These are phyloP conservation scores for Heliocybe sulcata DNA, from an alignment of 1,284 basidiomycete species.

Conservation along the genomic window DNA sequence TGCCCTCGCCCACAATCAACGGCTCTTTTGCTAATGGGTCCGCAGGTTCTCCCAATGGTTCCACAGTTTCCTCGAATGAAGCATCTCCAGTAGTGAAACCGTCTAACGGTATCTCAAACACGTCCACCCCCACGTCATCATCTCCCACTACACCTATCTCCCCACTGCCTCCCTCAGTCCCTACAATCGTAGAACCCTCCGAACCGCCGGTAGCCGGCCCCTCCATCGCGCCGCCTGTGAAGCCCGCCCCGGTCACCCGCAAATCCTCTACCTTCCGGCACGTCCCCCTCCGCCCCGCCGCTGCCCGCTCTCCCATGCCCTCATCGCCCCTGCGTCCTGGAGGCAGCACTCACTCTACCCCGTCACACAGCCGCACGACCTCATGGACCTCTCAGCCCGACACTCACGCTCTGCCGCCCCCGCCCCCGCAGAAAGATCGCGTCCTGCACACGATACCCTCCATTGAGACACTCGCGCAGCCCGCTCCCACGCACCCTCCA, in stretches of 20 bases:
- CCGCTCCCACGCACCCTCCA: slow-evolving; percentile 2
- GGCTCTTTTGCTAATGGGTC: neutral
- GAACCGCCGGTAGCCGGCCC: slow-evolving; percentile 15
- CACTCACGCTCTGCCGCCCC: neutral
- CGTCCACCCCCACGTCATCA: neutral
- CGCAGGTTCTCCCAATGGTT: neutral
- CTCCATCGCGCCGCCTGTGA: slow-evolving; percentile 6
- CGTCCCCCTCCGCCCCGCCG: slow-evolving; percentile 2
- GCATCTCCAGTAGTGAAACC: neutral
- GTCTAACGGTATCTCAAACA: neutral
- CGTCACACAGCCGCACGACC: slow-evolving; percentile 3
- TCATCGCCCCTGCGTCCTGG: slow-evolving; percentile 4
- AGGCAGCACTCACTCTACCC: neutral
- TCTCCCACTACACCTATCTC: neutral
- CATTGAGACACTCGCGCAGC: neutral
- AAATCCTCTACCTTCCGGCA: slow-evolving; percentile 7
- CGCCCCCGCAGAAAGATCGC: neutral
- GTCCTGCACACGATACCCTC: neutral
- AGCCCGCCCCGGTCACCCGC: slow-evolving; percentile 9
- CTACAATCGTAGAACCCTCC: slow-evolving; percentile 1
- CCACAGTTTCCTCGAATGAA: neutral
- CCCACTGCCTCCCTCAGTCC: neutral
- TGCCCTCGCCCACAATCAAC: neutral
- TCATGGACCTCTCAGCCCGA: slow-evolving; percentile 6
- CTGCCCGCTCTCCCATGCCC: slow-evolving; percentile 3